Conservation (phyloP, 208 protist species). For the Borovskyia barvae region DNA sequence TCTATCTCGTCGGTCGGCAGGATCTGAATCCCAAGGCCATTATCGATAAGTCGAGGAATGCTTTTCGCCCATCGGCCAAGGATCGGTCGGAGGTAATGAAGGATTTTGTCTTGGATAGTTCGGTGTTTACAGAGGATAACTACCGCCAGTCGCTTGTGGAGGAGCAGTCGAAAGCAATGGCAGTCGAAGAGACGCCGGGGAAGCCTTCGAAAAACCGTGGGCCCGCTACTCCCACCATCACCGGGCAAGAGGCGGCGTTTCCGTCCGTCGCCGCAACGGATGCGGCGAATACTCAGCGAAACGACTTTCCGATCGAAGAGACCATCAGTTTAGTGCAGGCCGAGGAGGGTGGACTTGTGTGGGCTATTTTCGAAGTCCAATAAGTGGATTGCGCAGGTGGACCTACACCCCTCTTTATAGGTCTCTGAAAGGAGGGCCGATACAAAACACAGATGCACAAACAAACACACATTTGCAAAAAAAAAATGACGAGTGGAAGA, state of each 20-base stretch:
- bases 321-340: conserved; percentile 59
- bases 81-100: conserved; percentile 1
- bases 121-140: conserved; percentile 55
- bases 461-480: not conserved
- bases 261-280: not conserved
- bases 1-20: conserved; percentile 64
- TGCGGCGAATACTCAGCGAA: not conserved
- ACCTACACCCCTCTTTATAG: too few species aligned
- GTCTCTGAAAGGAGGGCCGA: too few species aligned
- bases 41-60: conserved; percentile 68
- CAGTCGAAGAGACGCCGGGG: conserved; percentile 3
- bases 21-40: conserved; percentile 68
- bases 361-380: conserved; percentile 68
- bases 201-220: not conserved
- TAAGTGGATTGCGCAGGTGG: too few species aligned
- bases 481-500: too few species aligned
- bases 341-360: conserved; percentile 61
- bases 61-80: conserved; percentile 32
- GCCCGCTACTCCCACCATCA: conserved; percentile 10
- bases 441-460: not conserved
- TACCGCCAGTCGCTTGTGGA: conserved; percentile 36
- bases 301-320: conserved; percentile 50
- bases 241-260: conserved; percentile 28
- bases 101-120: conserved; percentile 13
- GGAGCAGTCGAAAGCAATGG: conserved; percentile 21